Conservation (phyloP, 2,329 filamentous ascomycete species). For the Aspergillus sergii region DNA sequence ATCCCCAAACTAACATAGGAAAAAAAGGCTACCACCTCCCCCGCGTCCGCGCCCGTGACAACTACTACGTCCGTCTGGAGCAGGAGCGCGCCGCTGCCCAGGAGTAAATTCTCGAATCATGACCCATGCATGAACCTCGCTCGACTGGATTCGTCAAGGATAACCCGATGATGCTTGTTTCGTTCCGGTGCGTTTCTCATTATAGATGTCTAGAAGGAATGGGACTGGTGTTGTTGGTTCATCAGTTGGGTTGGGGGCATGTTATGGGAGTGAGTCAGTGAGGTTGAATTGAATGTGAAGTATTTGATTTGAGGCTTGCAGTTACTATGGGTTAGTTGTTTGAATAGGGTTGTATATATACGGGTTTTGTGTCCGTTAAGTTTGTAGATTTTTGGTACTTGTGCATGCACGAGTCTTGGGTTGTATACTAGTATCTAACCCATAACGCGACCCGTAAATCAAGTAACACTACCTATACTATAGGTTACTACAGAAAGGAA, state of each 20-base stretch:
- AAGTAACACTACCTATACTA: neutral
- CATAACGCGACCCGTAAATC: neutral
- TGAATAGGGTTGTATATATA: constrained; percentile 1
- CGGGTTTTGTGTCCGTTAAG: neutral
- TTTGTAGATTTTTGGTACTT: neutral
- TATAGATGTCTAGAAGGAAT: neutral
- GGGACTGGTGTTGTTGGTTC: neutral
- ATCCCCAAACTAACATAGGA: neutral
- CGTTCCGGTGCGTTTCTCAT: neutral
- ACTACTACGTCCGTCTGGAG: constrained; percentile 66
- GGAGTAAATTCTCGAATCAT: constrained; percentile 25
- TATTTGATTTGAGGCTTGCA: neutral
- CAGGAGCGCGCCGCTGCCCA: constrained; percentile 56
- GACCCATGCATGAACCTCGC: neutral
- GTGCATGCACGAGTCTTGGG: neutral
- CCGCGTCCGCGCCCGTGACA: constrained; percentile 63
- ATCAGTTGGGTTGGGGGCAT: neutral
- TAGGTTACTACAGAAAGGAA: neutral
- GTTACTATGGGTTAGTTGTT: neutral
- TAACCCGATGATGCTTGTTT: neutral
- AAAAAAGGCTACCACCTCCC: constrained; percentile 64
- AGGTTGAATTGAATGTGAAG: neutral
- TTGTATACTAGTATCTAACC: neutral
- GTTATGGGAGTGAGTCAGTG: neutral
- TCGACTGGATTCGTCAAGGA: neutral